phyloP scores from a whole-genome alignment of 2,329 filamentous ascomycete genomes.

The Bipolaris gigantea region DNA sequence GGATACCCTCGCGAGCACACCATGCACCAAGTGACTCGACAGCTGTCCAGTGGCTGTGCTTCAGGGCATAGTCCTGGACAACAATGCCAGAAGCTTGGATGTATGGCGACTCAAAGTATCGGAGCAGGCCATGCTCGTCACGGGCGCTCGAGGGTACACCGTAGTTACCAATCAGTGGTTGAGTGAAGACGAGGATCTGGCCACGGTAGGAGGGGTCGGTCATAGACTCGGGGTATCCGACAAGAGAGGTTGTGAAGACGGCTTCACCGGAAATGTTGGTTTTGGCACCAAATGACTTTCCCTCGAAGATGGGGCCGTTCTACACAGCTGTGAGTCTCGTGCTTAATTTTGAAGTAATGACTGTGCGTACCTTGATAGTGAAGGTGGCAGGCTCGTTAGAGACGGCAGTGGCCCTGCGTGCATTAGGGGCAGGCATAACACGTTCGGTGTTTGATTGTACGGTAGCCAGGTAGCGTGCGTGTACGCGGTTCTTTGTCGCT shows the following conservation, averaged over 20 bases:
- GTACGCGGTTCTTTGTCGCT: slow-evolving; percentile 49
- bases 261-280: slow-evolving; percentile 97
- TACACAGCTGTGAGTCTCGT: slow-evolving; percentile 48
- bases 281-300: slow-evolving; percentile 94
- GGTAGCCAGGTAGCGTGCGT: slow-evolving; percentile 62
- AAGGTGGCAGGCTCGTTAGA: slow-evolving; percentile 83
- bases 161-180: slow-evolving; percentile 97
- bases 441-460: slow-evolving; percentile 71
- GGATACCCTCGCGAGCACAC: slow-evolving; percentile 95
- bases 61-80: slow-evolving; percentile 87
- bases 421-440: slow-evolving; percentile 60
- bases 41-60: slow-evolving; percentile 98
- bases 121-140: slow-evolving; percentile 86
- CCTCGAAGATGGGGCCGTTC: slow-evolving; percentile 94
- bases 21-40: slow-evolving; percentile 91
- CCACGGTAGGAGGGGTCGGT: slow-evolving; percentile 72
- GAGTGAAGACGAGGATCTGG: slow-evolving; percentile 97
- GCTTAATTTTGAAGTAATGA: slow-evolving; percentile 4
- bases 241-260: slow-evolving; percentile 96
- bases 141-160: slow-evolving; percentile 85
- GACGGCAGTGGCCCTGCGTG: slow-evolving; percentile 65
- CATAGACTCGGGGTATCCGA: slow-evolving; percentile 92
- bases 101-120: slow-evolving; percentile 98
- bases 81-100: slow-evolving; percentile 96
- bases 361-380: slow-evolving; percentile 77